Base-by-base conservation (phyloP, 225 moss, liverwort and hornwort genomes). In the Sphagnum contortum region DNA sequence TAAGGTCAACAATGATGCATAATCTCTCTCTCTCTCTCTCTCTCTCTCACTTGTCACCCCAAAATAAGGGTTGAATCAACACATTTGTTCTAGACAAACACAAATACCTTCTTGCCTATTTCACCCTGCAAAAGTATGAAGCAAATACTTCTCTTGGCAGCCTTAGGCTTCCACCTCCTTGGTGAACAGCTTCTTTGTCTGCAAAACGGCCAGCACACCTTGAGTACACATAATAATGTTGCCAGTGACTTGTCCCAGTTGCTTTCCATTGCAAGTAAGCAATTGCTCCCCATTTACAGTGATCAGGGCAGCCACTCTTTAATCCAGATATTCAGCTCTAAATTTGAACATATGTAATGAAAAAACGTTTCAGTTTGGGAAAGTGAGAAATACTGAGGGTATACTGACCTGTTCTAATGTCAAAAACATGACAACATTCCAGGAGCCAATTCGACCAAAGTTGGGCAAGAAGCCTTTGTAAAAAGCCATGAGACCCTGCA, bases 351-450 rank as follows among this genome's bases (percentile, higher is more conserved):
- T 29, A 29, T 29, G 29, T 29, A 29, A 29, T 29, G 29, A 29
- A 8, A 56, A 53, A 70, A 1, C 6, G 10, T 50, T 4, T 10
- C 46, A 62, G 47, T 12, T 8, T 5, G 45, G 9, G 14, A 58
- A 11, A 5, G 55, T 65, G 12, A 6, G 52, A 45, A 49, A 51
- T n/a, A 57, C 55, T 3, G 29, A 29, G 29, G 29, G 29, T 29
- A 29, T 29, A 54, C 69, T 50, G 68, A 98, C 98, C 98, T 98
- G 93, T 71, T 98, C 98, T 69, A 93, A 74, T 44, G 93, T 98
- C 67, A 98, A 75, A 76, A 98, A 98, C 98, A 98, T 98, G 64
- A 98, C 84, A 53, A 93, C 98, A 65, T 98, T 98, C 98, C 98
- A 98, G 45, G 98, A 93, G 66, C 98, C 98, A 74, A 98, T 77